A percentile compares a stretch with the other conserved stretches of the same genome.
Conservation (phyloP, 345 rosid genomes). For the Salix udensis region DNA sequence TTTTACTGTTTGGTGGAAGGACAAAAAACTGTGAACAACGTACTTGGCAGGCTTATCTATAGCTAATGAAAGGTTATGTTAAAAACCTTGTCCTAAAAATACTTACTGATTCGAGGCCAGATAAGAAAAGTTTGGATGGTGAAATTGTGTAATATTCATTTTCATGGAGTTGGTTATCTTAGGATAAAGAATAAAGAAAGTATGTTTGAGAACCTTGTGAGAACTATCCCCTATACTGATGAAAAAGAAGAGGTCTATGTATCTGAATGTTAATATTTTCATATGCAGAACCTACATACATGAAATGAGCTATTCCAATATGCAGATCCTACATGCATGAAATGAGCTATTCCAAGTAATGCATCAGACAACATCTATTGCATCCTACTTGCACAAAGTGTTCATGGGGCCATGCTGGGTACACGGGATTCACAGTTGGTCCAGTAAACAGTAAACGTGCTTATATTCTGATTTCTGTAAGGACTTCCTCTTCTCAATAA, state of each 20-base stretch:
- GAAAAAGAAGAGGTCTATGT: neutral
- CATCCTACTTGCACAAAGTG: constrained; percentile 95
- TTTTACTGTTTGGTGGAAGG: neutral
- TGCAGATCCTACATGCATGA: constrained; percentile 94
- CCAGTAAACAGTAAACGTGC: constrained; percentile 91
- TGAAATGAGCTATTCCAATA: constrained; percentile 59
- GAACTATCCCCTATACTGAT: neutral
- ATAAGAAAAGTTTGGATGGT: neutral
- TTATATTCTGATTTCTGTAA: constrained; percentile 78
- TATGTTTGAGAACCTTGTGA: neutral
- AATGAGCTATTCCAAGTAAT: constrained; percentile 87
- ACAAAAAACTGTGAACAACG: neutral
- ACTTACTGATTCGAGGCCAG: neutral
- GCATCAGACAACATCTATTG: constrained; percentile 94
- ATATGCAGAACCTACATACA: constrained; percentile 80
- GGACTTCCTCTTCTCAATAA: constrained; percentile 20
- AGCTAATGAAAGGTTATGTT: neutral
- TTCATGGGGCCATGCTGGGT: constrained; percentile 99
- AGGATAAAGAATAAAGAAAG: neutral
- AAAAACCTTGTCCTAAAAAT: neutral
- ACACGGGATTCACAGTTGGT: constrained; percentile 92
- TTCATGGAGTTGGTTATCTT: neutral
- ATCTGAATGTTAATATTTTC: neutral
- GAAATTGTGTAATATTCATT: neutral
- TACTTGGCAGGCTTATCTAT: neutral